These are phyloP conservation scores for Globisporangium okanoganense DNA, from an alignment of 352 stramenopile species.

Conservation along the genomic window DNA sequence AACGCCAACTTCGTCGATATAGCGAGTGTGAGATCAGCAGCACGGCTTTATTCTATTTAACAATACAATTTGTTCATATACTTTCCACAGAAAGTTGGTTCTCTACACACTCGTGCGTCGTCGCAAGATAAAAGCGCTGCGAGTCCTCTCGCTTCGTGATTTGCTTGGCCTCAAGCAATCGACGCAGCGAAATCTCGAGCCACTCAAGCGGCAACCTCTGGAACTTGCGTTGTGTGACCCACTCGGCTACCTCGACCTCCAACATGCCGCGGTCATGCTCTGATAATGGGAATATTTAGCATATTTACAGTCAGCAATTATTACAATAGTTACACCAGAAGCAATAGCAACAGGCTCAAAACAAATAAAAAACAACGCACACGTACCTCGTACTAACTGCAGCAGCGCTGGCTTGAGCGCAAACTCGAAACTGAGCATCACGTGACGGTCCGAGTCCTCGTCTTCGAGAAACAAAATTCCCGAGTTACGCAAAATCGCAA, in stretches of 20 bases:
- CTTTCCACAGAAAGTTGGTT: not conserved
- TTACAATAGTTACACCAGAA: not conserved
- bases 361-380: not conserved
- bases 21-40: not conserved
- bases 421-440: constrained; percentile 50
- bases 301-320: not conserved
- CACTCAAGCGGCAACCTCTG: constrained; percentile 45
- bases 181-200: constrained; percentile 38
- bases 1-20: constrained; percentile 4
- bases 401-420: constrained; percentile 43
- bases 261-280: constrained; percentile 26
- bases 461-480: constrained; percentile 65
- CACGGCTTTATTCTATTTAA: constrained; percentile 4
- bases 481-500: constrained; percentile 32
- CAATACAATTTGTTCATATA: not conserved
- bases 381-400: constrained; percentile 31
- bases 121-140: constrained; percentile 28
- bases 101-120: not conserved
- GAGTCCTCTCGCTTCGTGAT: constrained; percentile 32
- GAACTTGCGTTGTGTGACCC: constrained; percentile 41
- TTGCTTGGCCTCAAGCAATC: constrained; percentile 22
- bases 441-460: constrained; percentile 38
- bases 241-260: constrained; percentile 46
- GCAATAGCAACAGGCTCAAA: not conserved
- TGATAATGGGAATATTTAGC: constrained; percentile 10